These are phyloP conservation scores for Sphaerulina musiva DNA, from an alignment of 2,329 filamentous ascomycete species.

Conservation along the genomic window DNA sequence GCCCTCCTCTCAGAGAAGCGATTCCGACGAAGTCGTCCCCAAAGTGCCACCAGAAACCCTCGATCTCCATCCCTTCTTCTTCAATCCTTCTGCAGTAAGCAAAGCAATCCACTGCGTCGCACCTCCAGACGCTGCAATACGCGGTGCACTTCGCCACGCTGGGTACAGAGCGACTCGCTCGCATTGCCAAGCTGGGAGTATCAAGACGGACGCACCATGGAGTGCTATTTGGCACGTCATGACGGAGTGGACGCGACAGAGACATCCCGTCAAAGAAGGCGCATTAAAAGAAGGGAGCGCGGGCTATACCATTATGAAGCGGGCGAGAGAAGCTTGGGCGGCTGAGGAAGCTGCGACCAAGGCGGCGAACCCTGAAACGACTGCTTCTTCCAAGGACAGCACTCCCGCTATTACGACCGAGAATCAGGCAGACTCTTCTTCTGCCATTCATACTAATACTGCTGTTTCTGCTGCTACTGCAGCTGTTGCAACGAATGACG, in stretches of 20 bases:
- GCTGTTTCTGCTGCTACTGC: not conserved
- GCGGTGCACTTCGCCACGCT: constrained; percentile 71
- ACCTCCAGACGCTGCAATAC: constrained; percentile 69
- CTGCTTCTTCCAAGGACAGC: constrained; percentile 12
- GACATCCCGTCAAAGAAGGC: constrained; percentile 66
- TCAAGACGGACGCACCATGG: constrained; percentile 94
- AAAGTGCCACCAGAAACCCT: constrained; percentile 54
- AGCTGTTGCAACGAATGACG: not conserved
- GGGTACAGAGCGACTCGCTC: constrained; percentile 80
- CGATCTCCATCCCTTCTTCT: constrained; percentile 79
- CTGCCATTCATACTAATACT: too few species aligned
- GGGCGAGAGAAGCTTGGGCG: constrained; percentile 40
- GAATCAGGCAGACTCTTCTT: not conserved
- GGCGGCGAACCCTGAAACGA: constrained; percentile 38
- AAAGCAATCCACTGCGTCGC: constrained; percentile 73
- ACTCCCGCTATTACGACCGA: constrained; percentile 21
- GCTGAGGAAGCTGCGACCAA: constrained; percentile 55
- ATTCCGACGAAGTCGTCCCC: constrained; percentile 32
- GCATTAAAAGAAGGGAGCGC: constrained; percentile 63
- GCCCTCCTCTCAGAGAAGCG: constrained; percentile 2
- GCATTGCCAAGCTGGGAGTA: constrained; percentile 80
- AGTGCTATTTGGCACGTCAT: constrained; percentile 84
- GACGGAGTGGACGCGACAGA: constrained; percentile 82
- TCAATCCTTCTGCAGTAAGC: constrained; percentile 67
- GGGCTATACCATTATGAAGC: constrained; percentile 57